Percentiles rank a stretch among this genome's conserved stretches.
Conservation (phyloP, 305 asterid species). For the Lippia alba region DNA sequence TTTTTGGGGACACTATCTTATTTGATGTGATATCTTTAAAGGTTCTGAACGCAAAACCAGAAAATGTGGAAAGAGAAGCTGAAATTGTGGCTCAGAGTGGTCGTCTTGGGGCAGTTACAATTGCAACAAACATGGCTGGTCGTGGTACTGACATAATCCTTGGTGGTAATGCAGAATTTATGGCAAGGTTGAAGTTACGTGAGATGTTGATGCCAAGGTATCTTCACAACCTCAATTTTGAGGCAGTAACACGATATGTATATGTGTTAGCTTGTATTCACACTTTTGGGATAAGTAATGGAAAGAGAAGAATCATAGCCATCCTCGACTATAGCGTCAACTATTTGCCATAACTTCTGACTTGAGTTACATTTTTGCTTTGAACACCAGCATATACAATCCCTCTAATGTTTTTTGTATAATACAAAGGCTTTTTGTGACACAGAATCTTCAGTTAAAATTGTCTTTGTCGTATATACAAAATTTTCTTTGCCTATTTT, state of each 20-base stretch:
- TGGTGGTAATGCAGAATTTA: constrained; percentile 99
- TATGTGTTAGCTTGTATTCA: constrained; percentile 25
- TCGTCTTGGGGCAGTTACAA: constrained; percentile 96
- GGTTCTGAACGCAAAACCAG: constrained; percentile 99
- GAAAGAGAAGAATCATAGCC: constrained; percentile 4
- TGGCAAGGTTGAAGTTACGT: constrained; percentile 95
- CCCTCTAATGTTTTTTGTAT: neutral
- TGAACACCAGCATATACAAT: neutral
- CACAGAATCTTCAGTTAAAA: constrained; percentile 20
- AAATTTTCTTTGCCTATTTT: constrained; percentile 10
- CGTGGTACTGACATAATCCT: constrained; percentile 99
- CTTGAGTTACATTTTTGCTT: constrained; percentile 18
- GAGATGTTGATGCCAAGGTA: constrained; percentile 99
- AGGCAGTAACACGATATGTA: constrained; percentile 18
- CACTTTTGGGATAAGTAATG: constrained; percentile 8
- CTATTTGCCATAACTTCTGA: neutral
- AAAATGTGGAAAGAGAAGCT: constrained; percentile 99
- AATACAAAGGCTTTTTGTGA: constrained; percentile 17
- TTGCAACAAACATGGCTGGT: constrained; percentile 99
- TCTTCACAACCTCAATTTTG: constrained; percentile 31
- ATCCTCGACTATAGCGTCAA: constrained; percentile 8
- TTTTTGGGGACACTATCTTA: constrained; percentile 18
- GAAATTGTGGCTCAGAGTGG: constrained; percentile 99
- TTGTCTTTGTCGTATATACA: constrained; percentile 18
- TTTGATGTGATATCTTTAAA: constrained; percentile 38